A percentile compares a stretch with the other conserved stretches of the same genome.
Conservation (phyloP, 768 basidiomycete genomes). For the Kwoniella bestiolae region DNA sequence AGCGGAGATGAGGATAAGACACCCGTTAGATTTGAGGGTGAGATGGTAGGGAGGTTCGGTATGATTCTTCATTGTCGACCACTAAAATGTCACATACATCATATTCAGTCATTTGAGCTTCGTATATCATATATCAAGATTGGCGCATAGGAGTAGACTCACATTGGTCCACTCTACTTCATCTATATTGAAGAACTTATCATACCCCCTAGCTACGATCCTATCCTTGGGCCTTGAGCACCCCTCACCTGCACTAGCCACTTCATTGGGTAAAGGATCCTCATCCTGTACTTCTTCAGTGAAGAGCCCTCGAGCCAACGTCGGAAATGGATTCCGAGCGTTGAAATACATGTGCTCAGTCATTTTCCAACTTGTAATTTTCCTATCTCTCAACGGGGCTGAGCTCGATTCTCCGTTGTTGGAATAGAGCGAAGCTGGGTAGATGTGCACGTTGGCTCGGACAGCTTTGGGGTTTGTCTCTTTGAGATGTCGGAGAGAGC, state of each 20-base stretch:
- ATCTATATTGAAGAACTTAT: conserved; percentile 98
- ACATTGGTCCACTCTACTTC: conserved; percentile 96
- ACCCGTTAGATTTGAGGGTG: conserved; percentile 92
- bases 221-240: conserved; percentile 44
- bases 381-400: conserved; percentile 22
- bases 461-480: conserved; percentile 50
- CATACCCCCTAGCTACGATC: conserved; percentile 89
- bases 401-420: conserved; percentile 18
- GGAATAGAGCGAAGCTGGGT: conserved; percentile 40
- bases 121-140: neutral
- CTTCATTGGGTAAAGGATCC: conserved; percentile 33
- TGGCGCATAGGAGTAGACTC: too few relatives aligned
- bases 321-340: conserved; percentile 88
- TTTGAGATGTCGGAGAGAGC: conserved; percentile 31
- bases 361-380: conserved; percentile 92
- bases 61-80: conserved; percentile 71
- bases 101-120: too few relatives aligned
- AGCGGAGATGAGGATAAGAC: conserved; percentile 92
- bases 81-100: too few relatives aligned
- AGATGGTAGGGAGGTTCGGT: conserved; percentile 80
- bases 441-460: conserved; percentile 44
- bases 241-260: conserved; percentile 48
- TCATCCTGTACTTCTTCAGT: conserved; percentile 59
- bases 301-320: conserved; percentile 90
- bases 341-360: conserved; percentile 93